A percentile compares a stretch with the other conserved stretches of the same genome.
These are phyloP conservation scores for Aspergillus sclerotioniger DNA, from an alignment of 495 filamentous ascomycete genomes.

Conservation along the genomic window DNA sequence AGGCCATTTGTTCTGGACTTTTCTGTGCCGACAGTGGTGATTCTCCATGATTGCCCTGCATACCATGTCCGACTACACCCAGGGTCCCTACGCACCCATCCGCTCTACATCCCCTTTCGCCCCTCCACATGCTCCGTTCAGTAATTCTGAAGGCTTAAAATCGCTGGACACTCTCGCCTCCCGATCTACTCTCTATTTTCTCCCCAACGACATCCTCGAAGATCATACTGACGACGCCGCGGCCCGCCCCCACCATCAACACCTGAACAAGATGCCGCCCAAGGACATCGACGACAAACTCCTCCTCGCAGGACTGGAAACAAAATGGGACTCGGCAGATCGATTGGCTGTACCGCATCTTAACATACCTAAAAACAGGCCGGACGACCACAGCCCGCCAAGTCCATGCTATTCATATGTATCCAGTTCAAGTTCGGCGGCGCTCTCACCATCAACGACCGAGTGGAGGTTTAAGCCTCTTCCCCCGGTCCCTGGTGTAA, in stretches of 20 bases:
- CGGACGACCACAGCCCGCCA: not conserved
- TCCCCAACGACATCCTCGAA: constrained; percentile 3
- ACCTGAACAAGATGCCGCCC: constrained; percentile 1
- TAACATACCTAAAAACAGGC: not conserved
- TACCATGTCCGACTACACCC: constrained; percentile 1
- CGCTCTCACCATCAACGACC: not conserved
- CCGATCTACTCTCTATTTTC: not conserved
- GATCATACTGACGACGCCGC: constrained; percentile 2
- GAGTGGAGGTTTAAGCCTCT: constrained; percentile 2
- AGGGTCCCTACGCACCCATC: not conserved
- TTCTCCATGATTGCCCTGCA: not conserved
- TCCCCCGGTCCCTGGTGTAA: not conserved
- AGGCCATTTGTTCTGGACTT: constrained; percentile 1
- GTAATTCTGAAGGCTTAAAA: not conserved
- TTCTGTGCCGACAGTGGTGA: not conserved
- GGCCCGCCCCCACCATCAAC: not conserved
- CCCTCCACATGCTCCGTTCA: not conserved
- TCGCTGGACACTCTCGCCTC: not conserved
- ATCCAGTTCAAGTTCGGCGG: not conserved
- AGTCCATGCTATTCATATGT: not conserved
- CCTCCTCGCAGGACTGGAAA: constrained; percentile 3
- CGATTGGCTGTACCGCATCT: constrained; percentile 1
- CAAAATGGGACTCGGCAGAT: not conserved
- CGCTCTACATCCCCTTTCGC: not conserved
- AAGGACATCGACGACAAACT: constrained; percentile 1